phyloP scores from a whole-genome alignment of 495 filamentous ascomycete genomes.

The Penicillium silybi region DNA sequence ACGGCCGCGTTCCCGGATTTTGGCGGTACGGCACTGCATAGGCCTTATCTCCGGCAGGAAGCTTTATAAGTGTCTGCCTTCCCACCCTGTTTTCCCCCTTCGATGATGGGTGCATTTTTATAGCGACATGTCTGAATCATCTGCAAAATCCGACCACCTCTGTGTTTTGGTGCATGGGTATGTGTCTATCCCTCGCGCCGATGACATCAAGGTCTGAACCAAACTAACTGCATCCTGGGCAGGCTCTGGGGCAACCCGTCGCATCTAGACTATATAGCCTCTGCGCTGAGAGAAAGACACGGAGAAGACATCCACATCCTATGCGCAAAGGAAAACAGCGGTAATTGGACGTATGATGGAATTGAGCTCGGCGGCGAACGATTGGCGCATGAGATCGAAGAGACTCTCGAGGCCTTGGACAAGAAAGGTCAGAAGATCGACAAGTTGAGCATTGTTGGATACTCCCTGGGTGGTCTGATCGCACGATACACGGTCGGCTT shows the following conservation, averaged over 20 bases:
- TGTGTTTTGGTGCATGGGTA: constrained; percentile 97
- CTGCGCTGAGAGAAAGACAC: constrained; percentile 61
- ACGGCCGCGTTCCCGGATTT: too few relatives aligned
- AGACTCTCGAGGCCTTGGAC: constrained; percentile 64
- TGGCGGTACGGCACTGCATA: too few relatives aligned
- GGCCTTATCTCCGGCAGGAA: constrained; percentile 5
- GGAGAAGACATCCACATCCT: constrained; percentile 70
- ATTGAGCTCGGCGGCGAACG: constrained; percentile 89
- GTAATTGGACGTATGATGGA: constrained; percentile 88
- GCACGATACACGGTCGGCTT: constrained; percentile 85
- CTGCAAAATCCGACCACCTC: constrained; percentile 61
- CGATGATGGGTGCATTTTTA: not conserved
- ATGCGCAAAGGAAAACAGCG: constrained; percentile 71
- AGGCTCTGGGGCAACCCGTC: constrained; percentile 90
- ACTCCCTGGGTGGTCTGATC: constrained; percentile 85
- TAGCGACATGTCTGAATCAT: not conserved
- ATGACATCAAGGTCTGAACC: constrained; percentile 3
- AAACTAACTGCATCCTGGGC: constrained; percentile 7
- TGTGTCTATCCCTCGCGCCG: constrained; percentile 11
- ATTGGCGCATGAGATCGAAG: constrained; percentile 82
- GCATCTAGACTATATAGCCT: constrained; percentile 71
- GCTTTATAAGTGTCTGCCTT: not conserved
- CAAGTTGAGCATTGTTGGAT: constrained; percentile 84
- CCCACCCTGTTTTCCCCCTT: not conserved
- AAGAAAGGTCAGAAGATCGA: constrained; percentile 63